These are phyloP conservation scores for Paraphoma chrysanthemicola DNA, from an alignment of 2,329 filamentous ascomycete genomes.

Conservation along the genomic window DNA sequence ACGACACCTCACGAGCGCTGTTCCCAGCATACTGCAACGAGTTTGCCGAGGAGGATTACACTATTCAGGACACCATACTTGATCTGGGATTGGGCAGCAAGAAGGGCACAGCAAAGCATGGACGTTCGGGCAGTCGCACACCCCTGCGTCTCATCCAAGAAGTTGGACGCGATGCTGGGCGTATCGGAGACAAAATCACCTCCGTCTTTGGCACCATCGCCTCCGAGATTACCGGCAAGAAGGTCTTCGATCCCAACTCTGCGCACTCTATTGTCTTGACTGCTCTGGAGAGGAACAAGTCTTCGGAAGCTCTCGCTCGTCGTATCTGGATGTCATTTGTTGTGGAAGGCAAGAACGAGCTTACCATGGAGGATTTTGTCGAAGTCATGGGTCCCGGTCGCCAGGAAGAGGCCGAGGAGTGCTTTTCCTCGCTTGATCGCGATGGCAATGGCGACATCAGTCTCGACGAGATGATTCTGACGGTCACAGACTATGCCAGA, in stretches of 20 bases:
- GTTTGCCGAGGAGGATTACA: slow-evolving; percentile 88
- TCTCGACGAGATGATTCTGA: slow-evolving; percentile 92
- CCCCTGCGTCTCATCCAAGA: slow-evolving; percentile 79
- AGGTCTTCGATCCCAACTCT: slow-evolving; percentile 91
- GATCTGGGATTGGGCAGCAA: slow-evolving; percentile 69
- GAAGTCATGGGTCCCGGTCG: slow-evolving; percentile 84
- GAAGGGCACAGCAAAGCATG: slow-evolving; percentile 54
- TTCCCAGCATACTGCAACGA: slow-evolving; percentile 94
- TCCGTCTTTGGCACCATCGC: slow-evolving; percentile 92
- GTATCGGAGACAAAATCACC: slow-evolving; percentile 91
- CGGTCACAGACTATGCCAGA: slow-evolving; percentile 81
- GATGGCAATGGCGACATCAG: slow-evolving; percentile 95
- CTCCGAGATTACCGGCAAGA: slow-evolving; percentile 92
- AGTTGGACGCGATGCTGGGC: slow-evolving; percentile 70
- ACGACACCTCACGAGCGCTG: slow-evolving; percentile 84
- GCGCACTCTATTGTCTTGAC: slow-evolving; percentile 89
- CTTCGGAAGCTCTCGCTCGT: slow-evolving; percentile 89
- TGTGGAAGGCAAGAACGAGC: slow-evolving; percentile 80
- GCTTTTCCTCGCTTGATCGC: slow-evolving; percentile 79
- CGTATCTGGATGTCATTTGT: slow-evolving; percentile 99
- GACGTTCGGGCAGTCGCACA: slow-evolving; percentile 68
- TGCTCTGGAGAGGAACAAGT: slow-evolving; percentile 82
- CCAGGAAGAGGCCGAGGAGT: slow-evolving; percentile 81
- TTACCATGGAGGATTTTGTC: slow-evolving; percentile 80
- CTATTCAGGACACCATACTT: slow-evolving; percentile 75